Evolutionary conservation across 345 rosid genomes (phyloP), one percentile per base, ranked within the genome.

Genomic region (Adansonia digitata): DNA sequence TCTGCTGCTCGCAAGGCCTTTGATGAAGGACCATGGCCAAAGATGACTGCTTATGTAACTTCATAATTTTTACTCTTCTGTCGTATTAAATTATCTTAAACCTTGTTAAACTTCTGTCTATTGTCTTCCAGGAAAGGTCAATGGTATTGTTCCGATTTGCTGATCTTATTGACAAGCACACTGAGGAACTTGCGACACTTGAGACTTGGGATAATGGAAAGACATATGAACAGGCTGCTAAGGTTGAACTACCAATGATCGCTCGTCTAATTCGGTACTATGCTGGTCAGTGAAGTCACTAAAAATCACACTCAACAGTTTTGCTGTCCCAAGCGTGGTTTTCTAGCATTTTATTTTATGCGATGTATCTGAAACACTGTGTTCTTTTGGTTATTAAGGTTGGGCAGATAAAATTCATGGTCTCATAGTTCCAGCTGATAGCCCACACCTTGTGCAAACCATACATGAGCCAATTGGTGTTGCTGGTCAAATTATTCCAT

Each of bases 401-500:
- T 92, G 97, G 95, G 94, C 97, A 17, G 98, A 94, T 76, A 94
- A 94, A 88, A 94, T 92, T 69, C 98, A 92, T 62, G 98, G 98
- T 48, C 82, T 94, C 75, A 92, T 94, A 2, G 78, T 85, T 78
- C 97, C 88, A 57, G 90, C 88, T 59, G 98, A 92, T 77, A 92
- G 98, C 49, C 74, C 78, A 27, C 61, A 88, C 84, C 95, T 88
- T 72, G 88, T 94, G 64, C 97, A 94, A 69, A 90, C 93, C 17
- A 76, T 92, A 67, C 97, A 92, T 34, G 98, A 94, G 78, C 97
- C 98, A 10, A 87, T 92, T 55, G 98, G 98, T 70, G 98, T 94
- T 67, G 95, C 87, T 11, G 98, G 98, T 75, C 98, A 91, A 79
- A 94, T 94, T 73, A 88, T 92, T 76, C 98, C 98, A 2, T 92